Conservation (phyloP, 1,139 yeast genomes). For the Candida sp. region DNA sequence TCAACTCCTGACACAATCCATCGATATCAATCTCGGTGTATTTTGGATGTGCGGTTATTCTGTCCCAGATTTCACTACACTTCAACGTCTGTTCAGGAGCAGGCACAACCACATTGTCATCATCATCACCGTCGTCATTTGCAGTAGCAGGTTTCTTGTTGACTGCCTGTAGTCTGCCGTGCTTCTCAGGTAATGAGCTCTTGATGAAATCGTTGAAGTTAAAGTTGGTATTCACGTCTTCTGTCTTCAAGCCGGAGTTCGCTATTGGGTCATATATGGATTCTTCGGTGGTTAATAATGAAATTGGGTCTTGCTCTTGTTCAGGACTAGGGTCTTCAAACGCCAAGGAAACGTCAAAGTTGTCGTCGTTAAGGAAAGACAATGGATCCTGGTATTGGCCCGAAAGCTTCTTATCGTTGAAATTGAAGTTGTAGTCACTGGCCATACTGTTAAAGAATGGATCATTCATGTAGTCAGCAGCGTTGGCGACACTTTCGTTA, state of each 20-base stretch:
- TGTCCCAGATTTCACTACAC: conserved; percentile 96
- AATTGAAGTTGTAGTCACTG: conserved; percentile 20
- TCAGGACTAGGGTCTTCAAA: conserved; percentile 28
- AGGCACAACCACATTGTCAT: conserved; percentile 31
- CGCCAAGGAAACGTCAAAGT: conserved; percentile 57
- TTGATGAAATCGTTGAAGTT: conserved; percentile 44
- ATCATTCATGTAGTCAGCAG: conserved; percentile 25
- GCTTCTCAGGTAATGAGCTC: conserved; percentile 19
- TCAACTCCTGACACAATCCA: conserved; percentile 86
- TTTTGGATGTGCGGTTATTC: conserved; percentile 92
- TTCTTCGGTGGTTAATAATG: conserved; percentile 59
- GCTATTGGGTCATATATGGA: conserved; percentile 68
- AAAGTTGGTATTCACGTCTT: conserved; percentile 27
- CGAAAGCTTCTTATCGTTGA: conserved; percentile 6
- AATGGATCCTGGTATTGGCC: conserved; percentile 45
- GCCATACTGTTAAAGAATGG: conserved; percentile 24
- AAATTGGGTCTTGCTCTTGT: conserved; percentile 33
- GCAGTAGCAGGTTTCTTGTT: neutral
- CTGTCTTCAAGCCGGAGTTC: neutral
- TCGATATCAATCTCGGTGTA: conserved; percentile 94
- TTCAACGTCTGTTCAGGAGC: conserved; percentile 45
- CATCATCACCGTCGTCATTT: conserved; percentile 18
- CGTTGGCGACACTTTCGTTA: conserved; percentile 1
- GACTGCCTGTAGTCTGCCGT: conserved; percentile 15
- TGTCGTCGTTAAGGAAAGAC: conserved; percentile 47